Evolutionary conservation across 345 rosid genomes (phyloP), one percentile per base, ranked within the genome.

Genomic region (Salix arbutifolia): DNA sequence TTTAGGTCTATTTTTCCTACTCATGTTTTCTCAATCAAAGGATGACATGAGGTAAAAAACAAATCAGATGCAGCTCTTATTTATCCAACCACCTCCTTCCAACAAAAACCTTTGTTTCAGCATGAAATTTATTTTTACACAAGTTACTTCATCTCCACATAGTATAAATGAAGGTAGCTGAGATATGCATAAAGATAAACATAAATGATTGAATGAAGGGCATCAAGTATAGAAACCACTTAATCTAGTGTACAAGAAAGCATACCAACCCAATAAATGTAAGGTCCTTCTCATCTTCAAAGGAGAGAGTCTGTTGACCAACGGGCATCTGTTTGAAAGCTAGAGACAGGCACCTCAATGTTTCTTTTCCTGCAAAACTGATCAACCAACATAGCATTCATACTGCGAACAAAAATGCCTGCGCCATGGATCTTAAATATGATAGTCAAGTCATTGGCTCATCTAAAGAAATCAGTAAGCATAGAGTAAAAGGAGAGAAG

Each of bases 251-350:
- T 48, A 84, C 83, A 76, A 87, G 88, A 85, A 87, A 83, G 89
- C 93, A 88, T 92, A 96, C 98, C 99, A 96, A 89, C 91, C 98
- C 99, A 92, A 96, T 89, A 89, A 96, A 96, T 56, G 92, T 93
- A 83, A 96, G 90, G 81, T 92, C 99, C 64, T 85, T 93, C 92
- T 96, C 99, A 88, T 96, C 90, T 65, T 91, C 90, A 66, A 83
- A 78, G 70, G 97, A 87, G 71, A 93, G 84, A 80, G 83, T 82
- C 79, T 91, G 97, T 82, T 88, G 95, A 74, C 89, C 92, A 31
- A 69, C 66, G 62, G 98, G 94, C 88, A 92, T 87, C 76, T 87
- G 86, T 84, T 96, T 93, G 75, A 93, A 82, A 77, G 99, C 98
- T 80, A 96, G 82, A 71, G 97, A 97, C 79, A 96, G 76, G 82